Evolutionary conservation across 2,329 filamentous ascomycete genomes (phyloP).

Genomic region (Dactylonectria estremocensis): DNA sequence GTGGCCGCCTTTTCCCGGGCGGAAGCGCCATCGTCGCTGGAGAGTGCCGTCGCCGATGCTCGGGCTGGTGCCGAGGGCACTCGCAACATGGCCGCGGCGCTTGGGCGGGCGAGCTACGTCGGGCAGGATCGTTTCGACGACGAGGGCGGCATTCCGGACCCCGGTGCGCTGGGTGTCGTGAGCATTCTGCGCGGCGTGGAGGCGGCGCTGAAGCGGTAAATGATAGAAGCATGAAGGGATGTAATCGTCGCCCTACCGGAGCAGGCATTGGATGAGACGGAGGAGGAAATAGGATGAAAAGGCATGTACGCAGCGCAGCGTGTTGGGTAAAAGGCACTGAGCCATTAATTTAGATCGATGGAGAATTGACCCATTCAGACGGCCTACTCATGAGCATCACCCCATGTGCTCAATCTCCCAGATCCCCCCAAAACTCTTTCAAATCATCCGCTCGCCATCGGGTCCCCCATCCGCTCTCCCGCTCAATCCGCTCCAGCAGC

Average conservation of each 20-base stretch:
- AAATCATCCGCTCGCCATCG: constrained; percentile 68
- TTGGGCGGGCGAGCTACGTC: constrained; percentile 83
- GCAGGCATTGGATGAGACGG: background rate
- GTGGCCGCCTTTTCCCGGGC: constrained; percentile 68
- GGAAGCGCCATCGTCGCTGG: constrained; percentile 59
- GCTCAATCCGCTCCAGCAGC: constrained; percentile 64
- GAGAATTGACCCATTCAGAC: too few species aligned
- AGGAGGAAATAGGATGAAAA: constrained; percentile 8
- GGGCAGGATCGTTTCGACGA: constrained; percentile 76
- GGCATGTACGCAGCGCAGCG: too few species aligned
- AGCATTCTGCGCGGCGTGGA: constrained; percentile 42
- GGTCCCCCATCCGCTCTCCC: constrained; percentile 68
- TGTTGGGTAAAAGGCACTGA: too few species aligned
- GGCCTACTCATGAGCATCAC: constrained; percentile 1
- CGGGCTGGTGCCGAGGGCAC: constrained; percentile 72
- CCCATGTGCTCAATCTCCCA: constrained; percentile 38
- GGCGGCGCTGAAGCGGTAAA: constrained; percentile 18
- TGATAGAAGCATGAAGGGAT: background rate
- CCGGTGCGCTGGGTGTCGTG: constrained; percentile 66
- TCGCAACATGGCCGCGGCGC: constrained; percentile 80
- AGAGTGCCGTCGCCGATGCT: constrained; percentile 54
- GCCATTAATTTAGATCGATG: too few species aligned
- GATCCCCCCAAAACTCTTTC: constrained; percentile 65
- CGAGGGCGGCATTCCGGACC: constrained; percentile 69
- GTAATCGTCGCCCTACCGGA: background rate